A percentile compares a stretch with the other conserved stretches of the same genome.
Conservation (phyloP, 2,329 filamentous ascomycete species). For the Parafenestella ontariensis region DNA sequence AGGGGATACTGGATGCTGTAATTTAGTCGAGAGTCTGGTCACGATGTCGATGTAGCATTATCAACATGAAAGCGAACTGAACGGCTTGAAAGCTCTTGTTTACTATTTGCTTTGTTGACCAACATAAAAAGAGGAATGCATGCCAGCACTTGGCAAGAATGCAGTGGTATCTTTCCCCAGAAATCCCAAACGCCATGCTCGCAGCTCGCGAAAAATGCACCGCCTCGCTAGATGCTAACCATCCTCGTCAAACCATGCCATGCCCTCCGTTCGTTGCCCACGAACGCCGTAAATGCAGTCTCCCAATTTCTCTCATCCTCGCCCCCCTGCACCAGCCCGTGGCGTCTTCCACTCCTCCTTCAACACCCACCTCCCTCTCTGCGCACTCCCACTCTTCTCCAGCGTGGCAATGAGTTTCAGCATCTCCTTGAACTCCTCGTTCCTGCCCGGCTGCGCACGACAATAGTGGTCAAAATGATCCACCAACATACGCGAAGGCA, state of each 20-base stretch:
- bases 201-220: not conserved
- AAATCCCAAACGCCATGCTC: conserved; percentile 3
- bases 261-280: too few relatives aligned
- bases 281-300: too few relatives aligned
- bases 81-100: not conserved
- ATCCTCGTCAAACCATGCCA: not conserved
- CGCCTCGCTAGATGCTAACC: not conserved
- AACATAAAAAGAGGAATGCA: conserved; percentile 8
- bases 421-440: conserved; percentile 80
- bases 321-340: conserved; percentile 2
- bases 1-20: conserved; percentile 11
- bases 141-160: conserved; percentile 29
- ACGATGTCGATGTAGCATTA: conserved; percentile 18
- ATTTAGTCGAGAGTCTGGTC: conserved; percentile 4
- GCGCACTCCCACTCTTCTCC: conserved; percentile 61
- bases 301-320: not conserved
- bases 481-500: conserved; percentile 83
- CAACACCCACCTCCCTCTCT: conserved; percentile 63
- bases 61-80: conserved; percentile 11
- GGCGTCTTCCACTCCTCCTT: conserved; percentile 59
- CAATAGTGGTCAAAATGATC: conserved; percentile 89
- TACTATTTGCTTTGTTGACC: not conserved
- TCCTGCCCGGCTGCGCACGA: conserved; percentile 68
- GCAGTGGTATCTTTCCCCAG: conserved; percentile 8
- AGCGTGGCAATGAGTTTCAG: conserved; percentile 78